Base-by-base conservation (phyloP, 2,329 filamentous ascomycete species). In the Penicillium expansum region DNA sequence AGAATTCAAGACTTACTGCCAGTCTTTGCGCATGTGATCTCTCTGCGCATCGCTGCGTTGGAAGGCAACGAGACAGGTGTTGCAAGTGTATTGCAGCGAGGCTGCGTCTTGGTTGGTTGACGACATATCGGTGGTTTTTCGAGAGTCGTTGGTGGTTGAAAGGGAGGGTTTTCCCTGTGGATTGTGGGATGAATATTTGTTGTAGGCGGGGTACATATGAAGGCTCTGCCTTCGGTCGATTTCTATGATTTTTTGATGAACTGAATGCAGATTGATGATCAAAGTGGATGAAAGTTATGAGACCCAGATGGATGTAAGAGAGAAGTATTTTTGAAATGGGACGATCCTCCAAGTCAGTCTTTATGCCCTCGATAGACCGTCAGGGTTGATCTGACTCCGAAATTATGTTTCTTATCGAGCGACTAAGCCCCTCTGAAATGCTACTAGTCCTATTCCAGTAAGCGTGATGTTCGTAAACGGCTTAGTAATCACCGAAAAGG, bases 41-140 rank as follows among this genome's bases (percentile, higher is more conserved):
- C 94, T 88, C 78, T 99, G 94, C 55, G 95, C 83, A 72, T 97
- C 93, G 74, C 90, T 92, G 71, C 91, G 92, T 64, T 93, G 88
- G 78, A 97, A 99, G 51, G 93, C 94, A 67, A 99, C 92, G 74
- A 96, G 91, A 73, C 94, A 99, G 57, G 92, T 94, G 77, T 97
- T 99, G 86, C 94, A 99, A 55, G 93, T 97, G 78, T 93, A 99
- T 1, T 94, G 93, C 73, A 97, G 91, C 20, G 60, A 58, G 33
- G 30, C 64, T 53, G 70, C 72, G 60, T 74, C 69, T 38, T 59
- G 56, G 18, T 52, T 56, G 33, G 52, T 61, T 29, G 61, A 72
- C 64, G 65, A 62, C 62, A 69, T 69, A 32, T 30, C 48, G 41
- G 41, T 53, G 29, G 42, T 51, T 42, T 39, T 39, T 55, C 10